Conservation (phyloP, 768 basidiomycete species). For the Panus rudis region DNA sequence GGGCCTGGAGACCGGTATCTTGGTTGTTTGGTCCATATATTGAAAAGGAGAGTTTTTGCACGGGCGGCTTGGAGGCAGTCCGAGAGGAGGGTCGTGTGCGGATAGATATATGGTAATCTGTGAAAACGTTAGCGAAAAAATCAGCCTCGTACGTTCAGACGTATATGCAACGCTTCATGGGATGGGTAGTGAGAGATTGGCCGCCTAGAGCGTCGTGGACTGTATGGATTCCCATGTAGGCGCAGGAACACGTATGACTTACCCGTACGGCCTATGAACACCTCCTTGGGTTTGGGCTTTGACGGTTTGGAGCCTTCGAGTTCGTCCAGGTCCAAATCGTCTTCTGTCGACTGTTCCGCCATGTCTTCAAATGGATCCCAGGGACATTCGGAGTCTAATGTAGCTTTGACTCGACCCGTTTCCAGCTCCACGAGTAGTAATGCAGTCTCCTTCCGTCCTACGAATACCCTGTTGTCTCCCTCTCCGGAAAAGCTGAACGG, state of each 20-base stretch:
- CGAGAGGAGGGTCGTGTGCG: slow-evolving; percentile 45
- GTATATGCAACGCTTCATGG: neutral
- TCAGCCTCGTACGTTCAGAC: neutral
- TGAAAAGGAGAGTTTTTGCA: slow-evolving; percentile 85
- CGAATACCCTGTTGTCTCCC: slow-evolving; percentile 67
- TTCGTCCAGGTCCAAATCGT: slow-evolving; percentile 45
- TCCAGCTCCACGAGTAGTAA: slow-evolving; percentile 67
- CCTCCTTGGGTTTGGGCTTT: slow-evolving; percentile 28
- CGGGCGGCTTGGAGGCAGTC: slow-evolving; percentile 32
- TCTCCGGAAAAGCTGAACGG: slow-evolving; percentile 72
- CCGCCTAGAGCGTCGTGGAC: neutral
- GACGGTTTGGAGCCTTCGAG: slow-evolving; percentile 44
- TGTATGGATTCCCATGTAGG: no score
- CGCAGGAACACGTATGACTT: no score
- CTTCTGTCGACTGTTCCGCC: slow-evolving; percentile 20
- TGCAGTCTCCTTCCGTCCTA: slow-evolving; percentile 87
- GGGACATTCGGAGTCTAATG: slow-evolving; percentile 69
- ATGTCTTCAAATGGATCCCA: slow-evolving; percentile 64
- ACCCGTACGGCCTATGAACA: slow-evolving; percentile 67
- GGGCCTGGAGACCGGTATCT: slow-evolving; percentile 62
- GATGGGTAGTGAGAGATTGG: no score
- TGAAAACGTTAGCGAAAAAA: neutral
- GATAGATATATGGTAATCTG: slow-evolving; percentile 89
- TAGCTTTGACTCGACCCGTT: slow-evolving; percentile 73
- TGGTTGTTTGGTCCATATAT: slow-evolving; percentile 90